phyloP scores from a whole-genome alignment of 1,284 basidiomycete genomes.

The Ceratobasidium sp. region DNA sequence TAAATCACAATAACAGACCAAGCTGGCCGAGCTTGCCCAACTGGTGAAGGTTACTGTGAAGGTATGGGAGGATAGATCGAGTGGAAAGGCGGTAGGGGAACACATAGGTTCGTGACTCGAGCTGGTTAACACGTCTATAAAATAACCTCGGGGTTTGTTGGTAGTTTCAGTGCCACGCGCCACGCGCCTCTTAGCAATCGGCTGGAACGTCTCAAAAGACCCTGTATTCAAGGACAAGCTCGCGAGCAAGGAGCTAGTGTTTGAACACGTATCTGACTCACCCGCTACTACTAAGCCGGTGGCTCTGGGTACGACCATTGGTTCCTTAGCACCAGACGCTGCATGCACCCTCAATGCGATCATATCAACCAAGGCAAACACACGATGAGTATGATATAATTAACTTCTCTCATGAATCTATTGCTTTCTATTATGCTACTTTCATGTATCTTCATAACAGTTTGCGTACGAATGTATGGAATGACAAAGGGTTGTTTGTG shows the following conservation, averaged over 20 bases:
- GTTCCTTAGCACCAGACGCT: not conserved
- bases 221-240: not conserved
- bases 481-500: too few relatives aligned
- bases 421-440: too few relatives aligned
- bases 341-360: not conserved
- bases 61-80: not conserved
- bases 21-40: not conserved
- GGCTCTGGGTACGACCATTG: not conserved
- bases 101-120: not conserved
- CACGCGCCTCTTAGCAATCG: conserved; percentile 5
- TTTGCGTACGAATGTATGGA: too few relatives aligned
- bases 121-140: not conserved
- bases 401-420: not conserved
- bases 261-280: not conserved
- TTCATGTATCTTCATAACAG: too few relatives aligned
- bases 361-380: too few relatives aligned
- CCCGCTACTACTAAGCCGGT: not conserved
- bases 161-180: not conserved
- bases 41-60: conserved; percentile 1
- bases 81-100: not conserved
- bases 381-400: not conserved
- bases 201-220: conserved; percentile 4
- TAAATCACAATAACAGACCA: not conserved
- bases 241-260: not conserved
- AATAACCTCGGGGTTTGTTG: not conserved